Evolutionary conservation across 345 rosid genomes (phyloP), one percentile per base, ranked within the genome.

Genomic region (Salix caprea): DNA sequence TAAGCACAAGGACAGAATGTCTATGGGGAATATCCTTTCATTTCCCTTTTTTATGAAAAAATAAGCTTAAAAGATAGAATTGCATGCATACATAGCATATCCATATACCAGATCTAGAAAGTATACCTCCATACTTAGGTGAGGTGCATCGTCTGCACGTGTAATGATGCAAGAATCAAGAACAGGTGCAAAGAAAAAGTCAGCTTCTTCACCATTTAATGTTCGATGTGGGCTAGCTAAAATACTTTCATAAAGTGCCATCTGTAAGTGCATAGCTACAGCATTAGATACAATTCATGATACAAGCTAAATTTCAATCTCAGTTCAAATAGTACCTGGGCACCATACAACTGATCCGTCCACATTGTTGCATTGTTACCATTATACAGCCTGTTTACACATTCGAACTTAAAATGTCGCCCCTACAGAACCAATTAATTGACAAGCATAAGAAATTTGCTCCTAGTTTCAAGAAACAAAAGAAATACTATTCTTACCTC

Each of bases 181-280:
- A 88, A 93, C 96, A 70, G 99, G 99, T 78, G 93, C 99, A 80
- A 91, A 95, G 91, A 93, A 95, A 84, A 83, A 95, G 67, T 95
- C 99, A 39, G 99, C 99, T 79, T 95, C 99, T 56, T 90, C 96
- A 7, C 96, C 98, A 81, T 93, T 95, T 82, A 95, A 83, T 40
- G 98, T 95, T 73, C 97, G 90, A 81, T 89, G 83, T 30, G 87
- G 83, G 50, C 96, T 90, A 34, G 99, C 96, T 82, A 95, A 85
- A 72, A 93, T 79, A 76, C 92, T 95, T 86, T 95, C 99, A 81
- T 95, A 95, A 69, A 95, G 72, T 74, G 99, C 98, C 90, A 93
- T 90, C 99, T 95, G 87, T 77, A 78, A 76, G 64, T 39, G 30
- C 76, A 62, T 36, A 75, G 56, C 58, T 6, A 74, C 23, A 73